Conservation (phyloP, 331 rosid species). For the Acacia concinna region DNA sequence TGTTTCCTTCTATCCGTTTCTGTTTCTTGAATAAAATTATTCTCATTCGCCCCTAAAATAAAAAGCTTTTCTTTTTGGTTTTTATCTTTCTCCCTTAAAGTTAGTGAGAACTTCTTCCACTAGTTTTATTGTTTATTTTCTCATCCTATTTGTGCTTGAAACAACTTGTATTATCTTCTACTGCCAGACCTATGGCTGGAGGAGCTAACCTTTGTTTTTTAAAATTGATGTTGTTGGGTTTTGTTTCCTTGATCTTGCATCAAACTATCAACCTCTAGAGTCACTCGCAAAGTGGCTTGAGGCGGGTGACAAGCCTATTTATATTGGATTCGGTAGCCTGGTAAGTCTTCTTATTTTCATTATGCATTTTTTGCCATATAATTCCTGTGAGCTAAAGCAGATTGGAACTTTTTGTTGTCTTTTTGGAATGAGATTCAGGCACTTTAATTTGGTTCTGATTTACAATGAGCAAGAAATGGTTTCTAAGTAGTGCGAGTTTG, state of each 20-base stretch:
- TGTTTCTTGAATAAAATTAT: neutral
- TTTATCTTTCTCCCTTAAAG: neutral
- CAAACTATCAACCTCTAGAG: constrained; percentile 88
- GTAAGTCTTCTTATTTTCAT: constrained; percentile 49
- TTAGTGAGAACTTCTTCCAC: neutral
- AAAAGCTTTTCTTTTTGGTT: neutral
- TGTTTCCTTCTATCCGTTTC: neutral
- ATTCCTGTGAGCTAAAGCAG: constrained; percentile 13
- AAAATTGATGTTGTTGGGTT: constrained; percentile 95
- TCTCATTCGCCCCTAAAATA: neutral
- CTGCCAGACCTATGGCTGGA: constrained; percentile 9
- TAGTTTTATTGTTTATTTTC: neutral
- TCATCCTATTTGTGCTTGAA: constrained; percentile 2
- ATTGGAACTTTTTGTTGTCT: neutral
- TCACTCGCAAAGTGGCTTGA: constrained; percentile 81
- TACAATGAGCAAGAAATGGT: neutral
- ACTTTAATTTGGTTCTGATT: neutral
- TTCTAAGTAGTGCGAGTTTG: neutral
- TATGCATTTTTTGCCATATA: neutral
- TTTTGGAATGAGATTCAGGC: neutral
- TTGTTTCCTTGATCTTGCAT: constrained; percentile 99
- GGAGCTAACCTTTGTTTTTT: constrained; percentile 12
- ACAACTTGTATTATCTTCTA: constrained; percentile 1
- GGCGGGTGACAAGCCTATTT: constrained; percentile 85
- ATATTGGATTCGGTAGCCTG: constrained; percentile 95